Conservation (phyloP, 2,329 filamentous ascomycete genomes). For the Chalaropsis thielavioides region DNA sequence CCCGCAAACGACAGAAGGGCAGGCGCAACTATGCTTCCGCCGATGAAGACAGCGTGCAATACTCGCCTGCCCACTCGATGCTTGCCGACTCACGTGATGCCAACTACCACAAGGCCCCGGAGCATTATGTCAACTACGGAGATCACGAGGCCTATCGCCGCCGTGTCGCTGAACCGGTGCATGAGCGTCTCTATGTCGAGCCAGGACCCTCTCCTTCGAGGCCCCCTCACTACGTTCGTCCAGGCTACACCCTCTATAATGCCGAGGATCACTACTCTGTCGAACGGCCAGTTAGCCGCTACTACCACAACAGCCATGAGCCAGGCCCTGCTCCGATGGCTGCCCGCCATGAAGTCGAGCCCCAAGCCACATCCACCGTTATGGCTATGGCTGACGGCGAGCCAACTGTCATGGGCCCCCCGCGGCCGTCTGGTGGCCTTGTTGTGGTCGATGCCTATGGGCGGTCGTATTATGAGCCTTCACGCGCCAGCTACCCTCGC, state of each 20-base stretch:
- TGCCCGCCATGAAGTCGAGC: neutral
- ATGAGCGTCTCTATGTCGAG: conserved; percentile 10
- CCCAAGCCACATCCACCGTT: neutral
- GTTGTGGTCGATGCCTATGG: conserved; percentile 74
- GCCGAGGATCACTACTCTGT: conserved; percentile 1
- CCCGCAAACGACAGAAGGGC: conserved; percentile 38
- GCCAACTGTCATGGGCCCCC: conserved; percentile 36
- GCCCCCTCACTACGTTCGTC: conserved; percentile 10
- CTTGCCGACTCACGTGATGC: conserved; percentile 3
- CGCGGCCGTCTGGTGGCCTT: conserved; percentile 42
- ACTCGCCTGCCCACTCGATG: conserved; percentile 10
- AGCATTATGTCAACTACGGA: conserved; percentile 7
- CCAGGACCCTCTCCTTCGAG: neutral
- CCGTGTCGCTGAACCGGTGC: conserved; percentile 18
- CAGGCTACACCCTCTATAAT: conserved; percentile 8
- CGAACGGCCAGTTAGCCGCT: conserved; percentile 1
- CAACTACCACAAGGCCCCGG: neutral
- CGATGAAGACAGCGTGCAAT: conserved; percentile 20
- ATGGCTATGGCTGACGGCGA: conserved; percentile 5
- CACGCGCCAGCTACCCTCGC: neutral
- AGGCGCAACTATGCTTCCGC: conserved; percentile 22
- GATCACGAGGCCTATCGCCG: conserved; percentile 19
- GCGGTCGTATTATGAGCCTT: conserved; percentile 55
- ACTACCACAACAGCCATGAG: conserved; percentile 3
- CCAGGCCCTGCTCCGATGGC: neutral